Evolutionary conservation across 2,329 filamentous ascomycete genomes (phyloP).

Genomic region (Colletotrichum karsti): DNA sequence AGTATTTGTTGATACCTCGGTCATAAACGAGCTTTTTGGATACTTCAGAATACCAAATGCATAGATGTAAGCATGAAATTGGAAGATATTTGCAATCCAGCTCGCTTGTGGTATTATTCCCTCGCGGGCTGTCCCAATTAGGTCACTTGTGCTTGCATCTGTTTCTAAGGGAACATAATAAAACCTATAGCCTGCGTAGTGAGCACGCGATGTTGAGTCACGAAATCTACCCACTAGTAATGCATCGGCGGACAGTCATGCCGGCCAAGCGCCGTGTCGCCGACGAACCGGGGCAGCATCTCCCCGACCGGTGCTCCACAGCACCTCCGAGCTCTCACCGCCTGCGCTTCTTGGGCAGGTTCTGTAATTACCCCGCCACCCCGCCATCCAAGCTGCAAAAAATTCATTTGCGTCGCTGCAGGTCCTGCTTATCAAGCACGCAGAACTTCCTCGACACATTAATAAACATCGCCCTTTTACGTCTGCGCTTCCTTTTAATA

Average conservation of each 20-base stretch:
- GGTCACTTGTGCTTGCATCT: no score
- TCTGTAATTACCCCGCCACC: conserved; percentile 24
- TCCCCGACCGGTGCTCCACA: neutral
- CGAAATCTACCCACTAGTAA: no score
- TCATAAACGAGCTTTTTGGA: no score
- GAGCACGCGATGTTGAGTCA: no score
- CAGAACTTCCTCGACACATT: conserved; percentile 21
- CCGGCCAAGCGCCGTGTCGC: conserved; percentile 2
- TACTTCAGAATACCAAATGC: no score
- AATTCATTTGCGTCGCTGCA: neutral
- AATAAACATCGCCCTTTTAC: conserved; percentile 4
- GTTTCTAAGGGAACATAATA: no score
- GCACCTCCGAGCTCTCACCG: conserved; percentile 8
- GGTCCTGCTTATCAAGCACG: conserved; percentile 27
- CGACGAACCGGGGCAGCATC: neutral
- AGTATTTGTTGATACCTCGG: no score
- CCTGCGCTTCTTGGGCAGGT: conserved; percentile 10
- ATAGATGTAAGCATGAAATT: no score
- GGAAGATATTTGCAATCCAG: no score
- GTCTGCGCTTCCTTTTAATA: neutral
- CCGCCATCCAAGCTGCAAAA: conserved; percentile 25
- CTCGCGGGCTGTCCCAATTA: no score
- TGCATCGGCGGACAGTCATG: neutral
- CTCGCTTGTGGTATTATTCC: no score
- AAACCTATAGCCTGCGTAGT: no score